Base-by-base conservation (phyloP, 2,329 filamentous ascomycete species). In the Lasiodiplodia citricola region DNA sequence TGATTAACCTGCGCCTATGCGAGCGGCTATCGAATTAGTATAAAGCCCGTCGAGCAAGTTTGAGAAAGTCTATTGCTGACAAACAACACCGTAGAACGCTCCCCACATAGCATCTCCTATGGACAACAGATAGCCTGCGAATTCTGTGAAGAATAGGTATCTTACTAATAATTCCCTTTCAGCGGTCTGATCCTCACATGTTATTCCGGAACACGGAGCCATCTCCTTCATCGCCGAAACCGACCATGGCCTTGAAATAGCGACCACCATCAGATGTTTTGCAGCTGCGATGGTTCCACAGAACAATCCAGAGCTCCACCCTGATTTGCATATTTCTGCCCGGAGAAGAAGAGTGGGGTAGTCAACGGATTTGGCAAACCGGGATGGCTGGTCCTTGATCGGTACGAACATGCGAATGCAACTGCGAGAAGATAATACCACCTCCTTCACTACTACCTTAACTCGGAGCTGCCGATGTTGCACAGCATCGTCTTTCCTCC, bases 401-500 rank as follows among this genome's bases (percentile, higher is more conserved):
- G n/a, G 21, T 21, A 47, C 44, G 18, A 21, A 8, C 28, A 28
- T 4, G 28, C 28, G 28, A 6, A 28, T 28, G 28, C 28, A 28
- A 28, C 28, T 7, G 28, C 28, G 28, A 28, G 28, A 28, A 28
- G 28, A 28, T 28, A 21, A 35, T 35, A 35, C 31, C 8, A 35
- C 31, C 31, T 35, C 31, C 31, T 35, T 35, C 31, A 8, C 31
- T 35, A 35, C 31, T 35, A 35, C 31, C 31, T 35, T 35, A 35
- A 35, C 31, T 35, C 31, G 31, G 31, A 10, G 31, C 31, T 35
- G n/a, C 44, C 18, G 44, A 47, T 14, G n/a, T 78, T 80, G 67
- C 73, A 74, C 63, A 75, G 74, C n/a, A 57, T 70, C 23, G 77
- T 76, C 66, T 71, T 76, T 66, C 8, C 18, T 18, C 41, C 44